Conservation (phyloP, 495 filamentous ascomycete species). For the Chaetomidium leptoderma region DNA sequence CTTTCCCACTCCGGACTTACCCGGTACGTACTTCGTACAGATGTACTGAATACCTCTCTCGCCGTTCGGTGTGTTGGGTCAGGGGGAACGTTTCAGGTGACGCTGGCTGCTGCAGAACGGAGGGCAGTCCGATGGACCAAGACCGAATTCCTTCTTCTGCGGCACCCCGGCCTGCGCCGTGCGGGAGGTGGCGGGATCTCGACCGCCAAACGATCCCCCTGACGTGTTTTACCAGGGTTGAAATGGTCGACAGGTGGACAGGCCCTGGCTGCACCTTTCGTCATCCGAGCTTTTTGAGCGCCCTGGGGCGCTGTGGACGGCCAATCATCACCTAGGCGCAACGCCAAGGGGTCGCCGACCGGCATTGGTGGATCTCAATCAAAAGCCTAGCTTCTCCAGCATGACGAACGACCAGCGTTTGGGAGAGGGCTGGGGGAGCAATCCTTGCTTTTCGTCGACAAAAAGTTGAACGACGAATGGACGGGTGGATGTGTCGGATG, state of each 20-base stretch:
- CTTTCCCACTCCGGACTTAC: too few relatives aligned
- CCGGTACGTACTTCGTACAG: too few relatives aligned
- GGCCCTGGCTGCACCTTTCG: constrained; percentile 5
- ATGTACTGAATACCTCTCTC: too few relatives aligned
- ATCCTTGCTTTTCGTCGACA: background rate
- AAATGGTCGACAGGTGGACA: background rate
- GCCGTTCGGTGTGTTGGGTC: background rate
- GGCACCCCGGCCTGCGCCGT: background rate
- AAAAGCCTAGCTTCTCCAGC: background rate
- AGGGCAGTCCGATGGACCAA: background rate
- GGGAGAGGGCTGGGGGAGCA: background rate
- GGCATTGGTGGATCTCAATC: constrained; percentile 10
- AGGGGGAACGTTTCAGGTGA: constrained; percentile 4
- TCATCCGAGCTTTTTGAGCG: constrained; percentile 5
- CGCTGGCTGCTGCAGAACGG: background rate
- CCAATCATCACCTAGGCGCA: constrained; percentile 6
- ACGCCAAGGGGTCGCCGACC: constrained; percentile 1
- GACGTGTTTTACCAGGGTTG: constrained; percentile 8
- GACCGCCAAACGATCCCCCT: background rate
- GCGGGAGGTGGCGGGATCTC: background rate
- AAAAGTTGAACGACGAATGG: background rate
- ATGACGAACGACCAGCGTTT: background rate
- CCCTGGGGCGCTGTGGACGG: background rate
- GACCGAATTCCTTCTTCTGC: background rate
- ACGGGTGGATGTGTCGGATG: background rate